Base-by-base conservation (phyloP, 2,329 filamentous ascomycete genomes). In the Epichloe sibirici region DNA sequence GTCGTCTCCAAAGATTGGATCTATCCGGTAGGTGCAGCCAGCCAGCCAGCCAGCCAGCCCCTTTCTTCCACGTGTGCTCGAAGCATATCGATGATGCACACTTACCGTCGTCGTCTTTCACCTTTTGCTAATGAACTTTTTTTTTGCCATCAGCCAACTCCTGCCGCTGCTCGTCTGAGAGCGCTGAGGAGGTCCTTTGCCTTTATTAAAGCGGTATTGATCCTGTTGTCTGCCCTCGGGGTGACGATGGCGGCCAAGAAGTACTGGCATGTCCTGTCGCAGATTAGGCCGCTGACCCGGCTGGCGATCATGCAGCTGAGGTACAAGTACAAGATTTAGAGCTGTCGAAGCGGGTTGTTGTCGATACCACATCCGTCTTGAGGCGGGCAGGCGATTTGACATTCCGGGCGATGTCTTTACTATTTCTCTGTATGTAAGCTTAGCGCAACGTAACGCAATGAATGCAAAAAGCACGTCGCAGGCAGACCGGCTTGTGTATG, bases 1-100 rank as follows among this genome's bases (percentile, higher is more conserved):
- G 67, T 68, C 0, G 53, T 49, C 3, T 68, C 63, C 56, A 48
- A 50, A 3, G 65, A 71, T 39, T 66, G 67, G 59, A 48, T 55
- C 12, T 69, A 63, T 44, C 62, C 57, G 21, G 67, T 70, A 54
- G 57, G 67, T 61, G 15, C 17, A 15, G 12, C 21, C 34, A 5
- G 23, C 23, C 12, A 8, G 23, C 5, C 3, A n/a, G n/a, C n/a
- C n/a, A n/a, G n/a, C n/a, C n/a, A n/a, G n/a, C n/a, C n/a, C n/a
- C 17, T 40, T 48, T 23, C 21, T n/a, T n/a, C n/a, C 21, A 23
- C 21, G 21, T 23, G 21, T 3, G 21, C 21, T 3, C 3, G 23
- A 23, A 23, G 23, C 23, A 23, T 3, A 23, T 23, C 23, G 23
- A 23, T 23, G 23, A 17, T 17, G 17, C 17, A 17, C 23, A 23